phyloP scores from a whole-genome alignment of 1,139 yeast species.

The Taiozyma sp. region DNA sequence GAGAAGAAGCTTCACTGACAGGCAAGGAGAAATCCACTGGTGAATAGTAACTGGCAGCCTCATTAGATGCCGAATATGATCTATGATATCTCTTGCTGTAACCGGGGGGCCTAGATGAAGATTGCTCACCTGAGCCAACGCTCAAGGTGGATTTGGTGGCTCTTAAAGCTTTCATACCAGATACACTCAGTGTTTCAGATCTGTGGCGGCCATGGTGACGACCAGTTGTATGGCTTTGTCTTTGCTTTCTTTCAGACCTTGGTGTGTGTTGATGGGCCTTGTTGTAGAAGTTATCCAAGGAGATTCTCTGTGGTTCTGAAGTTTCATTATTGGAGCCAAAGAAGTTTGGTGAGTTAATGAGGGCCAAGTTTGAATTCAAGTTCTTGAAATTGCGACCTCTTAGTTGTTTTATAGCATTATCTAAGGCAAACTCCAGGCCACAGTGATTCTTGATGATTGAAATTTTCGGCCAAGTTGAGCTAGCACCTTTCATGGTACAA shows the following conservation, averaged over 20 bases:
- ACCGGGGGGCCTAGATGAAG: background rate
- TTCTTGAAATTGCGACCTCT: slow-evolving; percentile 45
- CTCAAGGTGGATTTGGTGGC: slow-evolving; percentile 14
- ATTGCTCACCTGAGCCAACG: background rate
- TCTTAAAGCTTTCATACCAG: slow-evolving; percentile 12
- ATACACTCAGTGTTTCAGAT: slow-evolving; percentile 19
- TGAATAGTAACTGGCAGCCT: slow-evolving; percentile 5
- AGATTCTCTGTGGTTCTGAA: background rate
- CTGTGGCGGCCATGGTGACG: slow-evolving; percentile 19
- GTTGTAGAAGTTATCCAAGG: background rate
- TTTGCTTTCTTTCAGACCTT: background rate
- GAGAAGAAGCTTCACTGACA: slow-evolving; percentile 11
- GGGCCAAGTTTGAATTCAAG: slow-evolving; percentile 13
- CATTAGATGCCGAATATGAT: slow-evolving; percentile 19
- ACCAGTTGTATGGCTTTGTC: background rate
- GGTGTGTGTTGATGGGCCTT: background rate
- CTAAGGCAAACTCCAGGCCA: slow-evolving; percentile 82
- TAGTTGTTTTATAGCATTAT: slow-evolving; percentile 62
- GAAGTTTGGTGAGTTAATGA: slow-evolving; percentile 19
- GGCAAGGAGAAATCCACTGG: slow-evolving; percentile 11
- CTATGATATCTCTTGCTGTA: slow-evolving; percentile 11
- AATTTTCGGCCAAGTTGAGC: slow-evolving; percentile 91
- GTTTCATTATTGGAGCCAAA: background rate
- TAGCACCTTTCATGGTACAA: slow-evolving; percentile 75
- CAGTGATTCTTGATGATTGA: slow-evolving; percentile 84